These are phyloP conservation scores for Claviceps spartinae DNA, from an alignment of 2,329 filamentous ascomycete genomes.

Conservation along the genomic window DNA sequence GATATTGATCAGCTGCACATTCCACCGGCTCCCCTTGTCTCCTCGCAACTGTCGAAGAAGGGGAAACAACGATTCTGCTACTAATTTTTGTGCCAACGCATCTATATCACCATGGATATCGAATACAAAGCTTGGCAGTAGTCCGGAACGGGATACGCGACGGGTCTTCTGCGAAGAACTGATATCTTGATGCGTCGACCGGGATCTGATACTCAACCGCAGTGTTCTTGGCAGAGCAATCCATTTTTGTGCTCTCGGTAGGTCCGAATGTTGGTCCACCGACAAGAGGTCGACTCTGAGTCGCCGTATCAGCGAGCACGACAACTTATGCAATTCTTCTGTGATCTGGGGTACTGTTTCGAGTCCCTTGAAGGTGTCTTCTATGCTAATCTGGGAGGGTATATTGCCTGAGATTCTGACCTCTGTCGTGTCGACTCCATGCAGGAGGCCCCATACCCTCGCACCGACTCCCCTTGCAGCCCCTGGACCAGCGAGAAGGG, in stretches of 20 bases:
- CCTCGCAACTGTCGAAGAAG: conserved; percentile 65
- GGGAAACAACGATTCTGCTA: conserved; percentile 52
- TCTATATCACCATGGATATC: conserved; percentile 44
- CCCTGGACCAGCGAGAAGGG: conserved; percentile 55
- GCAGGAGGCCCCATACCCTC: conserved; percentile 63
- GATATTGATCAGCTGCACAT: conserved; percentile 72
- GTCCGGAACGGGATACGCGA: conserved; percentile 61
- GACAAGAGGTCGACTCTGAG: conserved; percentile 67
- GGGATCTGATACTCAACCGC: conserved; percentile 63
- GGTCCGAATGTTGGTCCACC: conserved; percentile 25
- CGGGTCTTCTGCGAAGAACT: conserved; percentile 45
- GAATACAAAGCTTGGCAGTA: conserved; percentile 64
- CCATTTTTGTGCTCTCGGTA: conserved; percentile 39
- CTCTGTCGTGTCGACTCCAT: conserved; percentile 64
- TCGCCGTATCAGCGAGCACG: conserved; percentile 56
- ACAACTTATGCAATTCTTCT: conserved; percentile 55
- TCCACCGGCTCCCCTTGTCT: conserved; percentile 53
- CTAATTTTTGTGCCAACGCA: conserved; percentile 51
- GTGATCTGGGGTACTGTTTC: conserved; percentile 49
- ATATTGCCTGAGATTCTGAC: conserved; percentile 59
- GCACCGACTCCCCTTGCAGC: conserved; percentile 56
- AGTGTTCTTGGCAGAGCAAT: conserved; percentile 69
- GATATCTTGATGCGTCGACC: conserved; percentile 18
- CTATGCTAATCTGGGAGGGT: conserved; percentile 83
- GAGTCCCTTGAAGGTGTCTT: conserved; percentile 74